phyloP scores from a whole-genome alignment of 148 eudicot species.

The Fagopyrum tataricum region DNA sequence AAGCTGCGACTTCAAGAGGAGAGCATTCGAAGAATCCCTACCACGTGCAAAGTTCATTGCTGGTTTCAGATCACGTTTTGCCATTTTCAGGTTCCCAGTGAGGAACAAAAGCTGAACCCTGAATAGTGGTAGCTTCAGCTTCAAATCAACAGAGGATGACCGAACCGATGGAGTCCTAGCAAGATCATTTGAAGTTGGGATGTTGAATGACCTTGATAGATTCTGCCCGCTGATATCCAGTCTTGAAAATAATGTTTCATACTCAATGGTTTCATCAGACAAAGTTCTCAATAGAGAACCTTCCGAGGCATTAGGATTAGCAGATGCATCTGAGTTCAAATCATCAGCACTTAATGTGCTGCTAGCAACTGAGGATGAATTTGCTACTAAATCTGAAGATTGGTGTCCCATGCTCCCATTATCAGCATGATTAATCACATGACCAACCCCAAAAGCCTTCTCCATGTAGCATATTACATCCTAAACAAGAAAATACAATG shows the following conservation, averaged over 20 bases:
- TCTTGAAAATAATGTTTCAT: slow-evolving; percentile 63
- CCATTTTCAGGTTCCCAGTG: slow-evolving; percentile 72
- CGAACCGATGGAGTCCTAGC: slow-evolving; percentile 42
- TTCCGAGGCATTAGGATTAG: slow-evolving; percentile 37
- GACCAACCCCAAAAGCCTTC: slow-evolving; percentile 51
- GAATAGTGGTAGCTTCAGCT: slow-evolving; percentile 58
- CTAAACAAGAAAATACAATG: slow-evolving; percentile 27
- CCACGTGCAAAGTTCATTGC: slow-evolving; percentile 79
- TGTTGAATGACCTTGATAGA: slow-evolving; percentile 41
- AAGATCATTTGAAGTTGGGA: slow-evolving; percentile 43
- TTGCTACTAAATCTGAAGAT: slow-evolving; percentile 34
- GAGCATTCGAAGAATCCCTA: slow-evolving; percentile 71
- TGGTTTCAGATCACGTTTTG: slow-evolving; percentile 84
- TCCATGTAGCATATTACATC: slow-evolving; percentile 75
- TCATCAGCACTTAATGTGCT: slow-evolving; percentile 45
- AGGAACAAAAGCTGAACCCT: slow-evolving; percentile 67
- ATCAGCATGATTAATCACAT: slow-evolving; percentile 52
- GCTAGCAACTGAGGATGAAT: slow-evolving; percentile 54
- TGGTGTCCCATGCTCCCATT: slow-evolving; percentile 48
- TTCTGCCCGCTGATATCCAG: slow-evolving; percentile 59
- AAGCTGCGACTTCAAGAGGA: slow-evolving; percentile 83
- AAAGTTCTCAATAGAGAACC: slow-evolving; percentile 63
- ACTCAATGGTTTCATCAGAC: slow-evolving; percentile 83
- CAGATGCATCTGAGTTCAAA: slow-evolving; percentile 39
- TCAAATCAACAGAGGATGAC: slow-evolving; percentile 56